Base-by-base conservation (phyloP, 345 rosid genomes). In the Eucalyptus globulus region DNA sequence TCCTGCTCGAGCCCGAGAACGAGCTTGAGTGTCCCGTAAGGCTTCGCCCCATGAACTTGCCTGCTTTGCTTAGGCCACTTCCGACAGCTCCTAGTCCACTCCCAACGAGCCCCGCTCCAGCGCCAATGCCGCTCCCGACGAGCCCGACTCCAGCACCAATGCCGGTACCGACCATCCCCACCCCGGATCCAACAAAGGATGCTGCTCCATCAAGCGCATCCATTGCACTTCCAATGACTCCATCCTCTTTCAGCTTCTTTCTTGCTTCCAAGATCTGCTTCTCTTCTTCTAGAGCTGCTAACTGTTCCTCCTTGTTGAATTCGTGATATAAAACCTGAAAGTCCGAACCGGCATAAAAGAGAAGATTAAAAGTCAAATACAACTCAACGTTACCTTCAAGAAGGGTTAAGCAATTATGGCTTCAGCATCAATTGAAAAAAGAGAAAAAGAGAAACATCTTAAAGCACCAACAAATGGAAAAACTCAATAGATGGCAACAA, bases 171-270 rank as follows among this genome's bases (percentile, higher is more conserved):
- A 97, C 97, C 58, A 95, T 40, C 1, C 98, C 98, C 62, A 93
- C 97, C 22, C 97, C 95, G 2, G 95, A 92, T 47, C 90, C 94
- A 89, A 89, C 96, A 92, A 72, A 87, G 87, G 92, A 90, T 67
- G 91, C 97, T 50, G 99, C 98, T 87, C 95, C 98, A 50, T 94
- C 98, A 8, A 95, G 93, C 3, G 97, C 96, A 88, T 95, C 98
- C 97, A 95, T 92, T 6, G 98, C 96, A 92, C 99, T 96, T 72
- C 97, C 99, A 15, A 98, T 95, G 83, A 95, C 95, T 87, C 99
- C 99, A 8, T 95, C 97, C 87, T 95, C 99, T 91, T 97, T 98
- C 93, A 95, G 89, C 91, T 94, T 96, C 95, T 94, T 96, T 62
- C 95, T 96, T 83, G 91, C 92, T 91, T 97, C 99, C 53, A 96